Evolutionary conservation across 1,284 basidiomycete species (phyloP).

Genomic region (Afroboletus lepidellus): DNA sequence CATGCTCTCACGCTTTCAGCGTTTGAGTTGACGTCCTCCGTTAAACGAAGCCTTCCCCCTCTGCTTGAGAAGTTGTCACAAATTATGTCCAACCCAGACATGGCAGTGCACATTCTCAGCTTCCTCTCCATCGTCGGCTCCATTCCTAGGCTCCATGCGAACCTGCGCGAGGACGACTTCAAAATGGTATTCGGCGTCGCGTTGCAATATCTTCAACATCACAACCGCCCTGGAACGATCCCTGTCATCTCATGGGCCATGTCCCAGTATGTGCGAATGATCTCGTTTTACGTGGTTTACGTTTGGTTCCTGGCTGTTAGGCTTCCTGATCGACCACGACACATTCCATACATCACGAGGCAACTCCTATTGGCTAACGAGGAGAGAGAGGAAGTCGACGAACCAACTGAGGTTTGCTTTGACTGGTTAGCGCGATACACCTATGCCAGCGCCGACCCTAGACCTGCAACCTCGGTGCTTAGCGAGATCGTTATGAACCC

Average conservation of each 20-base stretch:
- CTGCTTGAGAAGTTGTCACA: slow-evolving; percentile 90
- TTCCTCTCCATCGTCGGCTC: slow-evolving; percentile 90
- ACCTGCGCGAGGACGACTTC: slow-evolving; percentile 92
- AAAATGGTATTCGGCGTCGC: slow-evolving; percentile 95
- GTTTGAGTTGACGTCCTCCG: slow-evolving; percentile 85
- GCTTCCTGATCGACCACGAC: slow-evolving; percentile 79
- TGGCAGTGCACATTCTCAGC: slow-evolving; percentile 95
- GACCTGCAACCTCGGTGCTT: slow-evolving; percentile 80
- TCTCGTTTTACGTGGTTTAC: slow-evolving; percentile 93
- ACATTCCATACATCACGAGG: slow-evolving; percentile 86
- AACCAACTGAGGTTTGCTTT: slow-evolving; percentile 94
- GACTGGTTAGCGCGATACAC: slow-evolving; percentile 97
- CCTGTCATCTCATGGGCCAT: slow-evolving; percentile 80
- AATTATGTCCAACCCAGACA: slow-evolving; percentile 92
- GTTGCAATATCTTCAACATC: slow-evolving; percentile 91
- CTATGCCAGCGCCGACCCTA: slow-evolving; percentile 91
- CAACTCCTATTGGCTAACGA: slow-evolving; percentile 90
- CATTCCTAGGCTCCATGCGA: slow-evolving; percentile 76
- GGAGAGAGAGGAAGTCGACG: slow-evolving; percentile 73
- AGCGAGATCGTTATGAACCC: slow-evolving; percentile 71
- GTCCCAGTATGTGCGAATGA: slow-evolving; percentile 91
- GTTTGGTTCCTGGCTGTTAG: slow-evolving; percentile 93
- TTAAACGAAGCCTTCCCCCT: slow-evolving; percentile 77
- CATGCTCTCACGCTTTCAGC: slow-evolving; percentile 88
- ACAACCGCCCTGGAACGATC: slow-evolving; percentile 68